Evolutionary conservation across 495 filamentous ascomycete genomes (phyloP).

Genomic region (Evansstolkia leycettana): DNA sequence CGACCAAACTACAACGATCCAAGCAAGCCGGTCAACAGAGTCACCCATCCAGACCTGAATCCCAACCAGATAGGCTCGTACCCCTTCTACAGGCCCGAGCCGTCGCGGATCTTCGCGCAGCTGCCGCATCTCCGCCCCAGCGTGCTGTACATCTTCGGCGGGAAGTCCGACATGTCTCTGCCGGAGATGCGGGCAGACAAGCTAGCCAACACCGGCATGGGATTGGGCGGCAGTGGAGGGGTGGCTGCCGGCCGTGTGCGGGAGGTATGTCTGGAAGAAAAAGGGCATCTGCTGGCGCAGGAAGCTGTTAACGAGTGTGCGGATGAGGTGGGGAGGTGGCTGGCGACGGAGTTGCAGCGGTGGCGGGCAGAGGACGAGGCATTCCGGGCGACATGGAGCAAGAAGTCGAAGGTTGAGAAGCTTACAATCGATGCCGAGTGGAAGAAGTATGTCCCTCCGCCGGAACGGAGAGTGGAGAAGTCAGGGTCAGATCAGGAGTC

Average conservation of each 20-base stretch:
- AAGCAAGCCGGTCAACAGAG: conserved; percentile 25
- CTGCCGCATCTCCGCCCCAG: conserved; percentile 62
- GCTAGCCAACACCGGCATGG: conserved; percentile 30
- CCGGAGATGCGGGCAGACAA: conserved; percentile 36
- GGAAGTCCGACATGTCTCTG: conserved; percentile 45
- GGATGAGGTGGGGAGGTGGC: conserved; percentile 46
- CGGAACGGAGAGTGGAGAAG: conserved; percentile 27
- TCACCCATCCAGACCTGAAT: conserved; percentile 37
- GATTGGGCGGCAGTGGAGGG: conserved; percentile 38
- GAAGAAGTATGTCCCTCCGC: conserved; percentile 34
- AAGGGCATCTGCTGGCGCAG: conserved; percentile 78
- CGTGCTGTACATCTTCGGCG: conserved; percentile 75
- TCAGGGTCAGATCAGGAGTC: conserved; percentile 5
- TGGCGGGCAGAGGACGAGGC: conserved; percentile 53
- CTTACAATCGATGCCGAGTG: conserved; percentile 45
- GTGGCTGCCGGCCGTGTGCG: conserved; percentile 52
- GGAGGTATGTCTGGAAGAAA: conserved; percentile 49
- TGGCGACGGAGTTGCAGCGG: conserved; percentile 46
- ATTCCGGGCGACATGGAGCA: conserved; percentile 42
- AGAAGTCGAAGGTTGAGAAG: conserved; percentile 40
- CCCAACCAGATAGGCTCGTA: conserved; percentile 22
- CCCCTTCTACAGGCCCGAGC: conserved; percentile 71
- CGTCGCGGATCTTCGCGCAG: conserved; percentile 43
- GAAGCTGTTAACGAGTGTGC: conserved; percentile 59
- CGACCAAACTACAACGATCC: conserved; percentile 38